Evolutionary conservation across 768 basidiomycete species (phyloP).

Genomic region (Calocera cornea): DNA sequence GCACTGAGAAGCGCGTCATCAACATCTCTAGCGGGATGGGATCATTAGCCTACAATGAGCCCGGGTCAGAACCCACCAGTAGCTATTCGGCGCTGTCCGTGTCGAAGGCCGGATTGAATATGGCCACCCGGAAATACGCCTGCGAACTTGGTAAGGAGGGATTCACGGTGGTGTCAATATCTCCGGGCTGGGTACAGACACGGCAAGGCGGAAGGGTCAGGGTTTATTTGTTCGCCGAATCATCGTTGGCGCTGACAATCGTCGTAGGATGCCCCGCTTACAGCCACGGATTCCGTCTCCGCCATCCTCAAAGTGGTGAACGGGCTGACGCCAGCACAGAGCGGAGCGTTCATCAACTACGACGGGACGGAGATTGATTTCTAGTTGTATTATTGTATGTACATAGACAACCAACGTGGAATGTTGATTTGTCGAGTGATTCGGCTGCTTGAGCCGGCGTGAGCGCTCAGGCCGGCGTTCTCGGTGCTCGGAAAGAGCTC

Average conservation of each 20-base stretch:
- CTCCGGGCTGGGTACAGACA: slow-evolving; percentile 10
- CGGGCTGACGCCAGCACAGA: slow-evolving; percentile 13
- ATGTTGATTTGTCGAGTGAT: not conserved
- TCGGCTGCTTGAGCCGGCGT: not conserved
- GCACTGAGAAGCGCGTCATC: slow-evolving; percentile 9
- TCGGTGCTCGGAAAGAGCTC: slow-evolving; percentile 3
- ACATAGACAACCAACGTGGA: not conserved
- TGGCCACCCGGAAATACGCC: slow-evolving; percentile 7
- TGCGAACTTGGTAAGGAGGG: slow-evolving; percentile 7
- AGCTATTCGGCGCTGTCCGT: not conserved
- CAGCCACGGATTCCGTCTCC: slow-evolving; percentile 14
- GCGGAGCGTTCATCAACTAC: slow-evolving; percentile 19
- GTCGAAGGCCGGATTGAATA: slow-evolving; percentile 7
- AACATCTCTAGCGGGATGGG: slow-evolving; percentile 9
- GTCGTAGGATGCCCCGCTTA: slow-evolving; percentile 13
- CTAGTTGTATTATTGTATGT: not conserved
- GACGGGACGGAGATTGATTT: slow-evolving; percentile 10
- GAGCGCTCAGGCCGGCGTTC: not conserved
- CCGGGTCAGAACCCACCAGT: not conserved
- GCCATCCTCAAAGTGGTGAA: slow-evolving; percentile 16
- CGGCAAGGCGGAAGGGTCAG: not conserved
- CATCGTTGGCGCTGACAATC: not conserved
- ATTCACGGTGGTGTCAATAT: not conserved
- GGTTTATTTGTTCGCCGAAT: slow-evolving; percentile 4
- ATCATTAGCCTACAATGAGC: slow-evolving; percentile 3